phyloP scores from a whole-genome alignment of 2,329 filamentous ascomycete genomes.

The Thelonectria olida region DNA sequence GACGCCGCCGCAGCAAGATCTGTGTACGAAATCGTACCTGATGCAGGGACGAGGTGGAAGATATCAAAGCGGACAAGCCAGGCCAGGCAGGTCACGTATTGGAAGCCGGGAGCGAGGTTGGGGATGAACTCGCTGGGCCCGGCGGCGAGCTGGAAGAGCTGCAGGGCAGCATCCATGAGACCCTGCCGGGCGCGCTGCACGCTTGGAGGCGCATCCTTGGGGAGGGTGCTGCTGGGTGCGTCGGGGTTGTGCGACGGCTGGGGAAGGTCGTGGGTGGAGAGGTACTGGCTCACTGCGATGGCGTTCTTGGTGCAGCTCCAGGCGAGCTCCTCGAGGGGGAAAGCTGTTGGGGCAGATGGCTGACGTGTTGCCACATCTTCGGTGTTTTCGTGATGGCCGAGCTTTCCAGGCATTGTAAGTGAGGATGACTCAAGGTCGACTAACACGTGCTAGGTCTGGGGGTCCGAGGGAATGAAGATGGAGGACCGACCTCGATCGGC shows the following conservation, averaged over 20 bases:
- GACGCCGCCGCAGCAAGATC: too few species aligned
- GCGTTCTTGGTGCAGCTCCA: neutral
- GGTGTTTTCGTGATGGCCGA: neutral
- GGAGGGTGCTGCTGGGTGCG: neutral
- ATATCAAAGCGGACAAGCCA: too few species aligned
- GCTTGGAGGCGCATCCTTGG: neutral
- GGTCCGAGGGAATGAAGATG: neutral
- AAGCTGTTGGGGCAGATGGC: neutral
- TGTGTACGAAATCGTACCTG: too few species aligned
- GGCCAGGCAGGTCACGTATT: too few species aligned
- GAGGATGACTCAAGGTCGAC: too few species aligned
- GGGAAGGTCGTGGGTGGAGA: neutral
- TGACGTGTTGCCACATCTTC: neutral
- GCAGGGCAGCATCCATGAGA: neutral
- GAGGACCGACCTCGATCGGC: neutral
- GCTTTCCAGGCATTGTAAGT: neutral
- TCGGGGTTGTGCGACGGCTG: neutral
- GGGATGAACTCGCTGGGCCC: too few species aligned
- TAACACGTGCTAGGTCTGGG: neutral
- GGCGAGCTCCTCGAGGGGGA: neutral
- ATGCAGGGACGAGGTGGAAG: too few species aligned
- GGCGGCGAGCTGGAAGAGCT: slow-evolving; percentile 11
- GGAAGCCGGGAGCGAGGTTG: too few species aligned
- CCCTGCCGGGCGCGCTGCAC: neutral
- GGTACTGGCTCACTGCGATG: neutral